Percentiles rank a stretch among this genome's conserved stretches.
Evolutionary conservation across 768 basidiomycete species (phyloP).

Genomic region (Leccinum rimulosum): DNA sequence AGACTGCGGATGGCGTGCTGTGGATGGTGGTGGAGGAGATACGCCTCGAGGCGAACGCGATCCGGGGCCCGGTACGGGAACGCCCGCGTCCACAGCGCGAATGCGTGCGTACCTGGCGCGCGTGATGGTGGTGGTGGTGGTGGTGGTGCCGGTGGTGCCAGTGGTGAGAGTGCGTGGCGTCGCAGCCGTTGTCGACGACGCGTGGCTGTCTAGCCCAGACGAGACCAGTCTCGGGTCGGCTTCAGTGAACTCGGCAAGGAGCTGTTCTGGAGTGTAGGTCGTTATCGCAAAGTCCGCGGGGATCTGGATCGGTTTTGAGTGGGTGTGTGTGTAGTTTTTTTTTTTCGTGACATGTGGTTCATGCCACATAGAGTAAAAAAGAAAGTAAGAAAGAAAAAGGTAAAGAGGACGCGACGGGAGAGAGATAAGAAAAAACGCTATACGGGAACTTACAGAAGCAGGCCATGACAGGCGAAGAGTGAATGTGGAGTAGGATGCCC

Average conservation of each 20-base stretch:
- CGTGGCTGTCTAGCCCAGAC: background rate
- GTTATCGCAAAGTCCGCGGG: conserved; percentile 45
- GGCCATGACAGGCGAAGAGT: conserved; percentile 57
- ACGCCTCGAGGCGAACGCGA: conserved; percentile 6
- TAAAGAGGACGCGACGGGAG: background rate
- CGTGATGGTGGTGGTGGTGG: conserved; percentile 20
- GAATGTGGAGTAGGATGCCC: conserved; percentile 43
- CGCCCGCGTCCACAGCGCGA: conserved; percentile 50
- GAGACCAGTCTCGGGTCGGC: background rate
- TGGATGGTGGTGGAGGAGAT: background rate
- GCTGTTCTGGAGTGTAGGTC: conserved; percentile 36
- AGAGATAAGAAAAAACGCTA: too few species aligned
- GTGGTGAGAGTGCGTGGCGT: conserved; percentile 6
- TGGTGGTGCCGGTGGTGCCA: conserved; percentile 16
- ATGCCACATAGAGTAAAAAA: background rate
- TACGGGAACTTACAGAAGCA: conserved; percentile 44
- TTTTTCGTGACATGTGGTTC: background rate
- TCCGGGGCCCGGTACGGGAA: conserved; percentile 39
- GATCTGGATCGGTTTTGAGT: conserved; percentile 30
- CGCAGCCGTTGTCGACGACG: background rate
- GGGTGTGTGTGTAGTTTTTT: background rate
- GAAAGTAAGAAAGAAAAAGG: background rate
- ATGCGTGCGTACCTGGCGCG: conserved; percentile 57
- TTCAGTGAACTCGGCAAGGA: conserved; percentile 15
- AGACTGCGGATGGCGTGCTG: background rate